phyloP scores from a whole-genome alignment of 2,329 filamentous ascomycete genomes.

The Ophiostoma pallidulum region DNA sequence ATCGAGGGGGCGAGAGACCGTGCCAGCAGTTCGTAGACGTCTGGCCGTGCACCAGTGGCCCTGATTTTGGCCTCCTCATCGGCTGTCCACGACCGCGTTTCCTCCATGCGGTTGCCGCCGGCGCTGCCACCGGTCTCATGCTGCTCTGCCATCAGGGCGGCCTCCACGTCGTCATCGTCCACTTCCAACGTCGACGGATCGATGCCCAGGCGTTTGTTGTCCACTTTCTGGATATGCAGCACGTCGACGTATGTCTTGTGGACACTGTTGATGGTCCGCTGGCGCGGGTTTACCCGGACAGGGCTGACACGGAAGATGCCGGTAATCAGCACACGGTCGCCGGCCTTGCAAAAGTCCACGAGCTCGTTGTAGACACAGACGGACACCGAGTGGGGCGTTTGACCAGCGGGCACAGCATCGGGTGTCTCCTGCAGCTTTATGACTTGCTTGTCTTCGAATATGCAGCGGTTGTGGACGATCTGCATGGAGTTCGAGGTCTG shows the following conservation, averaged over 20 bases:
- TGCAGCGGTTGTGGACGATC: slow-evolving; percentile 90
- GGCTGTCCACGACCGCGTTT: slow-evolving; percentile 70
- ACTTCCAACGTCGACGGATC: slow-evolving; percentile 75
- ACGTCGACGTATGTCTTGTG: slow-evolving; percentile 98
- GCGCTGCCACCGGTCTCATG: slow-evolving; percentile 38
- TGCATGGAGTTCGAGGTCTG: slow-evolving; percentile 91
- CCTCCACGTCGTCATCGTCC: slow-evolving; percentile 53
- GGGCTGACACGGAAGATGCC: slow-evolving; percentile 95
- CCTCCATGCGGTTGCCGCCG: slow-evolving; percentile 66
- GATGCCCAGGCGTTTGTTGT: slow-evolving; percentile 87
- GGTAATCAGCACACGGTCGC: slow-evolving; percentile 90
- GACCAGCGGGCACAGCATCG: slow-evolving; percentile 85
- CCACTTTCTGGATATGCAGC: slow-evolving; percentile 90
- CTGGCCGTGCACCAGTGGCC: slow-evolving; percentile 65
- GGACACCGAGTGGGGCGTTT: slow-evolving; percentile 94
- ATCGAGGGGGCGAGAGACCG: slow-evolving; percentile 89
- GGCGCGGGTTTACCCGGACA: slow-evolving; percentile 86
- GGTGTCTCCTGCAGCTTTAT: slow-evolving; percentile 98
- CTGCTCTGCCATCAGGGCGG: slow-evolving; percentile 34
- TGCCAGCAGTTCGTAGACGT: slow-evolving; percentile 88
- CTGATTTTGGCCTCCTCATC: slow-evolving; percentile 89
- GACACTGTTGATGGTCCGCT: slow-evolving; percentile 84
- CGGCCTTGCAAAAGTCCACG: slow-evolving; percentile 95
- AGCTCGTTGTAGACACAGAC: slow-evolving; percentile 94
- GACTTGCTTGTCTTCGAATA: slow-evolving; percentile 94